These are phyloP conservation scores for Pythium angustatum DNA, from an alignment of 352 stramenopile genomes.

Conservation along the genomic window DNA sequence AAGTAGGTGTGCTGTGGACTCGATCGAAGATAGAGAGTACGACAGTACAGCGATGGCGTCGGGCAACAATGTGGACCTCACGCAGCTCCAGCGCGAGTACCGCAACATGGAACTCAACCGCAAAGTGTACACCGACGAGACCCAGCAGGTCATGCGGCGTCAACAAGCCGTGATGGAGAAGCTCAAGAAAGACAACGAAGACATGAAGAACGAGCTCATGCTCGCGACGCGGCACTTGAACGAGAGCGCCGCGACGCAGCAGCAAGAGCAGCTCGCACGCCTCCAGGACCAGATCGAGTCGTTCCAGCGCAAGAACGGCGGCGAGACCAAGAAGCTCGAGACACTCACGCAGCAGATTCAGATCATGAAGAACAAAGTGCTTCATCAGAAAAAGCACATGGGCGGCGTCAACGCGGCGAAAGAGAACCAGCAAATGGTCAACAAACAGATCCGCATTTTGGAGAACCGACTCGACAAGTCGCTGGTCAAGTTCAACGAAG, in stretches of 20 bases:
- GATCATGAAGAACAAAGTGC: constrained; percentile 84
- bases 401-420: constrained; percentile 94
- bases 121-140: constrained; percentile 93
- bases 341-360: constrained; percentile 89
- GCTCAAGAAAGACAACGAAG: constrained; percentile 81
- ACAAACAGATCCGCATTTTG: constrained; percentile 96
- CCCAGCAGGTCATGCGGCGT: constrained; percentile 92
- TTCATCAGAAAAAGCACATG: constrained; percentile 94
- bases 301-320: constrained; percentile 84
- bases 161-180: constrained; percentile 93
- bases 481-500: constrained; percentile 97
- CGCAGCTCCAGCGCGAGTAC: constrained; percentile 94
- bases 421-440: constrained; percentile 95
- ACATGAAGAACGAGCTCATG: constrained; percentile 89
- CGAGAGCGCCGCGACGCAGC: constrained; percentile 76
- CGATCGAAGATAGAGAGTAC: not conserved
- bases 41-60: constrained; percentile 14
- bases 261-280: constrained; percentile 77
- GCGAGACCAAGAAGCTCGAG: constrained; percentile 83
- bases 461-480: constrained; percentile 97
- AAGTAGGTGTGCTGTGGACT: not conserved
- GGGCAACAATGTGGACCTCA: constrained; percentile 69
- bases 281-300: constrained; percentile 91
- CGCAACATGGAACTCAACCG: constrained; percentile 98
- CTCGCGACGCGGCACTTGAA: constrained; percentile 88